phyloP scores from a whole-genome alignment of 2,329 filamentous ascomycete genomes.

The Periconia sp. region DNA sequence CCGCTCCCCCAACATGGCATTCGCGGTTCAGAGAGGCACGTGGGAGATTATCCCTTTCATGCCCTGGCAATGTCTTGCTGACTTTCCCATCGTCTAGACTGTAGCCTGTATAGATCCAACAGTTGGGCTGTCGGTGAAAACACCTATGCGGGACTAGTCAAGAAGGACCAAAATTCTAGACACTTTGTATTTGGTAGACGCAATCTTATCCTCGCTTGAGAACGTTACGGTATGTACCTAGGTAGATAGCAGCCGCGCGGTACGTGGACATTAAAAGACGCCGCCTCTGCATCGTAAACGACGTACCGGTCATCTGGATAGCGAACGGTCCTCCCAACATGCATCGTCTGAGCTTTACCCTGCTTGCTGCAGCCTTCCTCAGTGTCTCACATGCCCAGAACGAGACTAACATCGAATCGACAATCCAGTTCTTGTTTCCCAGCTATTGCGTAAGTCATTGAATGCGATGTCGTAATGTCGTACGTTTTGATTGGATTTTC shows the following conservation, averaged over 20 bases:
- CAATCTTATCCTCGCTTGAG: background rate
- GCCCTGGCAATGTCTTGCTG: too few species aligned
- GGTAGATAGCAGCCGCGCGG: too few species aligned
- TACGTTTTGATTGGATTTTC: too few species aligned
- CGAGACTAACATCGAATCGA: conserved; percentile 4
- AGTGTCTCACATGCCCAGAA: conserved; percentile 6
- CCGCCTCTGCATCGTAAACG: background rate
- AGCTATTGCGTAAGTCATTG: conserved; percentile 10
- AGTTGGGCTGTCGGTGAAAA: background rate
- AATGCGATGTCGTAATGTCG: too few species aligned
- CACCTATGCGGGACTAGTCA: background rate
- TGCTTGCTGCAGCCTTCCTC: conserved; percentile 6
- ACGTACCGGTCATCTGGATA: background rate
- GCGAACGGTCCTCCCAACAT: conserved; percentile 1
- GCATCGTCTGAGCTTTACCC: conserved; percentile 2
- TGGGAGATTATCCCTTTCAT: too few species aligned
- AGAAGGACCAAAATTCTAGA: background rate
- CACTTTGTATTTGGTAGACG: background rate
- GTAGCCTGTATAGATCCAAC: too few species aligned
- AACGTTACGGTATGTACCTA: background rate
- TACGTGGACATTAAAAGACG: background rate
- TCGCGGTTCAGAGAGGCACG: too few species aligned
- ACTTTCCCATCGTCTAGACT: too few species aligned
- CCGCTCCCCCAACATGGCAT: conserved; percentile 1
- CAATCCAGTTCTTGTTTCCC: conserved; percentile 7